Percentiles rank a stretch among this genome's conserved stretches.
phyloP scores from a whole-genome alignment of 140 eudicot species.

The Oenanthe javanica region DNA sequence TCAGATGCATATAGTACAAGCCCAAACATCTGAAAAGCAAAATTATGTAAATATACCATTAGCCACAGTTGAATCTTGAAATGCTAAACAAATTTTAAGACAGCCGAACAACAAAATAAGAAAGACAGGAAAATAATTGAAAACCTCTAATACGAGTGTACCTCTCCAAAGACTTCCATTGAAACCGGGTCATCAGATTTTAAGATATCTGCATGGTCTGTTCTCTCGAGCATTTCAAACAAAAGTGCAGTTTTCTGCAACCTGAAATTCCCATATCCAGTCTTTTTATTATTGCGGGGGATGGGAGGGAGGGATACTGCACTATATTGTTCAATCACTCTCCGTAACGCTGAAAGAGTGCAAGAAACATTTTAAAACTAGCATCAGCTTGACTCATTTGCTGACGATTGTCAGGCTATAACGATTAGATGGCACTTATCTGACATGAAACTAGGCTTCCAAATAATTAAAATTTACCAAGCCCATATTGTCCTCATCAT shows the following conservation, averaged over 20 bases:
- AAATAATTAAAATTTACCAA: neutral
- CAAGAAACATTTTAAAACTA: neutral
- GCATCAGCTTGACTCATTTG: neutral
- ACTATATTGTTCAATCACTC: conserved; percentile 53
- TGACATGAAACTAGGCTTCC: neutral
- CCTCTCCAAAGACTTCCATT: conserved; percentile 97
- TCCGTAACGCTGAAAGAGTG: conserved; percentile 52
- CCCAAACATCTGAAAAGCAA: conserved; percentile 77
- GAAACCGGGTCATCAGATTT: conserved; percentile 66
- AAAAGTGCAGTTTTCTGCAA: conserved; percentile 42
- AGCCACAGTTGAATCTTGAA: neutral
- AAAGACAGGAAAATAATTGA: neutral
- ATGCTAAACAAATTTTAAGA: conserved; percentile 13
- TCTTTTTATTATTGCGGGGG: conserved; percentile 51
- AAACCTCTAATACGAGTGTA: conserved; percentile 5
- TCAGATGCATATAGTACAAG: conserved; percentile 62
- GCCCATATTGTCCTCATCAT: neutral
- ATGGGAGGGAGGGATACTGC: conserved; percentile 51
- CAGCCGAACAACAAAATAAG: neutral
- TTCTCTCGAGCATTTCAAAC: conserved; percentile 36
- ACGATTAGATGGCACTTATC: neutral
- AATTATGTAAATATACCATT: neutral
- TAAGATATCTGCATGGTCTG: conserved; percentile 25
- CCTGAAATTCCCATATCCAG: conserved; percentile 64
- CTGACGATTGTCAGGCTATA: neutral